These are phyloP conservation scores for Acephala macrosclerotiorum DNA, from an alignment of 2,329 filamentous ascomycete genomes.

Conservation along the genomic window DNA sequence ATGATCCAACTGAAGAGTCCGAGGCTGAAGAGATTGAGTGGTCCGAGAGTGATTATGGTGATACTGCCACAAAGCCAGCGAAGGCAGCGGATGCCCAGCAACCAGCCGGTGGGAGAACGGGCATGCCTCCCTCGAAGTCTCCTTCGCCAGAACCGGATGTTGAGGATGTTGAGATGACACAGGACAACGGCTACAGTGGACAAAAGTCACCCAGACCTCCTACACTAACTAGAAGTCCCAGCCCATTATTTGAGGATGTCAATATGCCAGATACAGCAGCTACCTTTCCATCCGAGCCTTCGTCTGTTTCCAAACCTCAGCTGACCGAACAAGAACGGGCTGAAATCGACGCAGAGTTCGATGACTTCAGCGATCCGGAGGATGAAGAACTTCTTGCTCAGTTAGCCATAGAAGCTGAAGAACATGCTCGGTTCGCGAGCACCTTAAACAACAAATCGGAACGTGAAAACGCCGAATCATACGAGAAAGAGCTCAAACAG, in stretches of 20 bases:
- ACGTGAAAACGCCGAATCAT: slow-evolving; percentile 75
- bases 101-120: slow-evolving; percentile 13
- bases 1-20: slow-evolving; percentile 11
- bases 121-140: slow-evolving; percentile 44
- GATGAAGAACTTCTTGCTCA: slow-evolving; percentile 89
- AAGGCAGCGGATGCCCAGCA: slow-evolving; percentile 18
- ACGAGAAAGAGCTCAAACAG: slow-evolving; percentile 86
- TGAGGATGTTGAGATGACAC: slow-evolving; percentile 51
- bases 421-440: slow-evolving; percentile 91
- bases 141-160: slow-evolving; percentile 56
- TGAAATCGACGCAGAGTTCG: slow-evolving; percentile 52
- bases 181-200: not conserved
- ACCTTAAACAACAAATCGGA: slow-evolving; percentile 80
- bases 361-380: slow-evolving; percentile 84
- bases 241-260: slow-evolving; percentile 38
- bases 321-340: slow-evolving; percentile 32
- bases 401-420: slow-evolving; percentile 88
- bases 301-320: not conserved
- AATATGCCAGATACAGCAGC: slow-evolving; percentile 26
- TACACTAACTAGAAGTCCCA: slow-evolving; percentile 24
- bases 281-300: slow-evolving; percentile 12
- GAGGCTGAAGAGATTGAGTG: slow-evolving; percentile 53
- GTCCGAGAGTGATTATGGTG: slow-evolving; percentile 59
- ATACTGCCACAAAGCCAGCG: slow-evolving; percentile 27
- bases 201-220: not conserved